These are phyloP conservation scores for Lippia alba DNA, from an alignment of 305 asterid genomes.

Conservation along the genomic window DNA sequence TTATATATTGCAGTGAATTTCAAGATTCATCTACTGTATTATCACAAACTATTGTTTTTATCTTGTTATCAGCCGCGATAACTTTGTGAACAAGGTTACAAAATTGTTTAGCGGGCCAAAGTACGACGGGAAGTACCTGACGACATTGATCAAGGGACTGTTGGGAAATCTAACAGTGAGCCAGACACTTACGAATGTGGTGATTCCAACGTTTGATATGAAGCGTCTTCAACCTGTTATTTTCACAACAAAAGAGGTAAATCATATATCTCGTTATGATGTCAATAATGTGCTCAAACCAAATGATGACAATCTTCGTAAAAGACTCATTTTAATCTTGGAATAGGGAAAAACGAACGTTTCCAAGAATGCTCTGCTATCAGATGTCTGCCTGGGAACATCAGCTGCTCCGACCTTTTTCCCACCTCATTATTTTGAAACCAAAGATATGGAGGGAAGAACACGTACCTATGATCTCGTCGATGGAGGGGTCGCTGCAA, in stretches of 20 bases:
- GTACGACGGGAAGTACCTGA: slow-evolving; percentile 70
- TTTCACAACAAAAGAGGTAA: slow-evolving; percentile 76
- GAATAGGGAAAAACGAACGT: slow-evolving; percentile 54
- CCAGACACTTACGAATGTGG: slow-evolving; percentile 63
- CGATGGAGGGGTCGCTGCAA: slow-evolving; percentile 89
- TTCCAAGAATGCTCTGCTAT: slow-evolving; percentile 60
- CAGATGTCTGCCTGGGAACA: slow-evolving; percentile 74
- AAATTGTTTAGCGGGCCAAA: slow-evolving; percentile 73
- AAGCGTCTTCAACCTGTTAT: slow-evolving; percentile 73
- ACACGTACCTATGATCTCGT: slow-evolving; percentile 57
- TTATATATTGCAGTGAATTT: too few relatives aligned
- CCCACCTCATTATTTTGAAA: slow-evolving; percentile 79
- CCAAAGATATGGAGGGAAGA: slow-evolving; percentile 42
- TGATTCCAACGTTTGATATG: slow-evolving; percentile 80
- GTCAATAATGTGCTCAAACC: background rate
- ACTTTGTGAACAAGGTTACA: slow-evolving; percentile 36
- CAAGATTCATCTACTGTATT: background rate
- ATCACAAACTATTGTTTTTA: background rate
- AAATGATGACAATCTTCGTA: background rate
- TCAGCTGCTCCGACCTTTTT: slow-evolving; percentile 83
- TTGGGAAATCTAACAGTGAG: slow-evolving; percentile 61
- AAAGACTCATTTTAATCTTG: slow-evolving; percentile 4
- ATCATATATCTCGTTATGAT: background rate
- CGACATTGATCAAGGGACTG: slow-evolving; percentile 41
- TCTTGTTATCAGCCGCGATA: slow-evolving; percentile 47